Percentiles rank a stretch among this genome's conserved stretches.
phyloP scores from a whole-genome alignment of 441 rosid species.

The Populus hybrid region DNA sequence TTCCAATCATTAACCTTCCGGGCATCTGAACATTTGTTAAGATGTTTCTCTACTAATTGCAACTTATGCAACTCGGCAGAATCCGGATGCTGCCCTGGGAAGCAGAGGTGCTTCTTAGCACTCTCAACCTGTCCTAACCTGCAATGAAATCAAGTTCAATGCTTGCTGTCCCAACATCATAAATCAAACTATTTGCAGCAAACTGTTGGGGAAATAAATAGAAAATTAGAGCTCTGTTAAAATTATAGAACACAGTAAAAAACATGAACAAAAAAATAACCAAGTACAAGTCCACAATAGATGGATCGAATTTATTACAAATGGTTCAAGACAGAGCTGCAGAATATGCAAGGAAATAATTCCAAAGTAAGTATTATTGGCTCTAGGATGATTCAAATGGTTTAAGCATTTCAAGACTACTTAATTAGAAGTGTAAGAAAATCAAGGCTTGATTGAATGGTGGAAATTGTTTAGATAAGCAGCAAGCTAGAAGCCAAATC shows the following conservation, averaged over 20 bases:
- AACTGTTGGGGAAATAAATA: neutral
- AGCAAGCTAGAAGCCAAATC: neutral
- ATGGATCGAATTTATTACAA: neutral
- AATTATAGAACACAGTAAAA: slow-evolving; percentile 1
- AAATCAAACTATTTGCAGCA: slow-evolving; percentile 2
- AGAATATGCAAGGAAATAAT: neutral
- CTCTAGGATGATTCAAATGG: neutral
- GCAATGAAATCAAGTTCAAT: slow-evolving; percentile 27
- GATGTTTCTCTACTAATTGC: slow-evolving; percentile 65
- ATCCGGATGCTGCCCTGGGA: slow-evolving; percentile 58
- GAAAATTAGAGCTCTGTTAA: neutral
- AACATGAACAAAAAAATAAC: slow-evolving; percentile 6
- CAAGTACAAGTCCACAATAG: neutral
- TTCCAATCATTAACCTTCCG: slow-evolving; percentile 72
- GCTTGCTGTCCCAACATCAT: neutral
- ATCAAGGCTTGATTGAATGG: neutral
- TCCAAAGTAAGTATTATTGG: neutral
- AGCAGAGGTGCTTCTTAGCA: slow-evolving; percentile 58
- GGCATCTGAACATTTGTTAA: slow-evolving; percentile 62
- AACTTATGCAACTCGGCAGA: slow-evolving; percentile 56
- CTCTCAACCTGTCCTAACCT: slow-evolving; percentile 83
- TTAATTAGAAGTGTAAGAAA: neutral
- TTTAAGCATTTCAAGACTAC: neutral
- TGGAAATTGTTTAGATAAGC: neutral
- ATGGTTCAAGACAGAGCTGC: neutral